A percentile compares a stretch with the other conserved stretches of the same genome.
Conservation (phyloP, 306 rosid genomes). For the Dalbergia oliveri region DNA sequence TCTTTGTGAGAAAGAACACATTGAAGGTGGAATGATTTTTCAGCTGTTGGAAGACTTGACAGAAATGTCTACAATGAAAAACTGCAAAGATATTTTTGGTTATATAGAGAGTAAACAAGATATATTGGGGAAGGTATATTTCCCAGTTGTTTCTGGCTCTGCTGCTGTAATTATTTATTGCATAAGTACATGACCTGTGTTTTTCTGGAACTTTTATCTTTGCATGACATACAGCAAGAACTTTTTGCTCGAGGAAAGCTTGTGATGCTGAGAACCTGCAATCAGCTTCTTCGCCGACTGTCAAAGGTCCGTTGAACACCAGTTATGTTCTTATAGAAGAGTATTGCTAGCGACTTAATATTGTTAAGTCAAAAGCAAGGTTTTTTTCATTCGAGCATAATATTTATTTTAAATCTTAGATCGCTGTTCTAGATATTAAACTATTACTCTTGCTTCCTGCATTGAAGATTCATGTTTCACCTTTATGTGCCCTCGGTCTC, state of each 20-base stretch:
- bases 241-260: conserved; percentile 98
- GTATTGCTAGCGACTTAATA: background rate
- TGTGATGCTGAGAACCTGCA: conserved; percentile 98
- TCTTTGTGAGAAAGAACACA: conserved; percentile 95
- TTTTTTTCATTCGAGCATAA: background rate
- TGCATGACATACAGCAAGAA: conserved; percentile 73
- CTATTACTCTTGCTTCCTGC: background rate
- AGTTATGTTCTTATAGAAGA: conserved; percentile 10
- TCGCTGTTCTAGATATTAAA: background rate
- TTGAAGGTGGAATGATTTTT: conserved; percentile 99
- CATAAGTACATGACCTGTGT: conserved; percentile 25
- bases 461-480: conserved; percentile 18
- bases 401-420: background rate
- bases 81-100: conserved; percentile 96
- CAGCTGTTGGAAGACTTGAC: conserved; percentile 96
- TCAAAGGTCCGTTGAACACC: conserved; percentile 73
- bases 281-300: conserved; percentile 97
- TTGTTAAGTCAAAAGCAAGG: background rate
- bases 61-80: conserved; percentile 98
- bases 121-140: conserved; percentile 86
- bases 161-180: conserved; percentile 26
- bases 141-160: conserved; percentile 25
- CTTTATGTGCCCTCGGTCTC: background rate
- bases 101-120: conserved; percentile 97
- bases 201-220: conserved; percentile 41